These are phyloP conservation scores for Clausena lansium DNA, from an alignment of 345 rosid genomes.

Conservation along the genomic window DNA sequence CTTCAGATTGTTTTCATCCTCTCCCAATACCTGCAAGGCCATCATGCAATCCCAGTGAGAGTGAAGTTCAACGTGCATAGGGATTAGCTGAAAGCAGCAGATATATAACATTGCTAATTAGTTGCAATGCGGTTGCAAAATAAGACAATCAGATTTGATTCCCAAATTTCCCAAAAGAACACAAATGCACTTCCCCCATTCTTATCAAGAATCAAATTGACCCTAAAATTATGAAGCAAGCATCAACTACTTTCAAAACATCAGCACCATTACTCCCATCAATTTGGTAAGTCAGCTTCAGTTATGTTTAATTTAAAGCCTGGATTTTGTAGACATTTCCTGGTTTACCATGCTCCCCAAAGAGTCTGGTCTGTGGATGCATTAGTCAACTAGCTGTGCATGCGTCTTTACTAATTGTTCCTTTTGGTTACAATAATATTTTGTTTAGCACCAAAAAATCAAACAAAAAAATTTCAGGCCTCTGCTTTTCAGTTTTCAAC, in stretches of 20 bases:
- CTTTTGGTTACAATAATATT: neutral
- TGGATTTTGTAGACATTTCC: neutral
- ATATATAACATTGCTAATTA: neutral
- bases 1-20: slow-evolving; percentile 86
- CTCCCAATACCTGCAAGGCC: slow-evolving; percentile 62
- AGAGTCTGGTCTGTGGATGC: neutral
- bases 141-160: neutral
- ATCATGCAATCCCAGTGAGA: neutral
- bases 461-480: neutral
- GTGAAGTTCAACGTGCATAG: neutral
- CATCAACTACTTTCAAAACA: neutral
- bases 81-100: neutral
- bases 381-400: neutral
- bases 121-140: neutral
- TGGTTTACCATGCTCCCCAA: neutral
- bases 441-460: neutral
- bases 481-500: neutral
- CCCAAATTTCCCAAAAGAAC: neutral
- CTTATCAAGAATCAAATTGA: neutral
- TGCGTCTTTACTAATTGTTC: neutral
- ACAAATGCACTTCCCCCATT: neutral
- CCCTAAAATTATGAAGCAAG: neutral
- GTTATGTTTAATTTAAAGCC: neutral
- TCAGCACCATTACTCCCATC: neutral
- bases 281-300: neutral